Conservation (phyloP, 1,284 basidiomycete species). For the Sanghuangporus weigelae region DNA sequence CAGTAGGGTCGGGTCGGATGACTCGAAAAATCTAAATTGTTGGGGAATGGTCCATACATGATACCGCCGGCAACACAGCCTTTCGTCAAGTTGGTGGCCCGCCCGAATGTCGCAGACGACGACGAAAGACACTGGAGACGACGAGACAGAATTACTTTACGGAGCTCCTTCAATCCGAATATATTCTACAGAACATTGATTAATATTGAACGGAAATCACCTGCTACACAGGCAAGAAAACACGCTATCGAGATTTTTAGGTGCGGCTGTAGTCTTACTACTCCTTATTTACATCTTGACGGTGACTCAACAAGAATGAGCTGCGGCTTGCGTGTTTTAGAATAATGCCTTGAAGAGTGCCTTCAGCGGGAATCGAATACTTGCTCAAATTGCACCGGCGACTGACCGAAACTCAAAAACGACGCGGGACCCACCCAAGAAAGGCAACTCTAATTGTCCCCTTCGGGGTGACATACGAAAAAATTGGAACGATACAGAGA, state of each 20-base stretch:
- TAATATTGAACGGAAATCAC: not conserved
- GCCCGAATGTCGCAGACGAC: not conserved
- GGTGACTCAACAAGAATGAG: not conserved
- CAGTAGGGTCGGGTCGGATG: not conserved
- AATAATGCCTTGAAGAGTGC: not conserved
- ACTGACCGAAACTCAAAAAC: conserved; percentile 16
- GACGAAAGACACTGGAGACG: not conserved
- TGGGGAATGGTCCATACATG: not conserved
- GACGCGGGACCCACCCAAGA: not conserved
- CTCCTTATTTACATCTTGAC: not conserved
- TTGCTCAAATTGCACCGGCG: conserved; percentile 4
- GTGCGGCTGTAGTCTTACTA: not conserved
- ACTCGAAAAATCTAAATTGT: not conserved
- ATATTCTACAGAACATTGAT: no score
- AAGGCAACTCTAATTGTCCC: conserved; percentile 10
- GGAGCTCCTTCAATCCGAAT: not conserved
- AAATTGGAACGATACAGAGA: conserved; percentile 22
- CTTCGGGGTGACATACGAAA: conserved; percentile 22
- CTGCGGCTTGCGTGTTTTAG: not conserved
- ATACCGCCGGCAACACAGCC: not conserved
- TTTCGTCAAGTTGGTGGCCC: not conserved
- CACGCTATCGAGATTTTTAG: not conserved
- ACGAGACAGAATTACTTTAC: not conserved
- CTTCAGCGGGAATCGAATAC: not conserved
- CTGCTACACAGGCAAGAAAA: not conserved